Evolutionary conservation across 2,329 filamentous ascomycete species (phyloP).

Genomic region (Pochonia chlamydosporia): DNA sequence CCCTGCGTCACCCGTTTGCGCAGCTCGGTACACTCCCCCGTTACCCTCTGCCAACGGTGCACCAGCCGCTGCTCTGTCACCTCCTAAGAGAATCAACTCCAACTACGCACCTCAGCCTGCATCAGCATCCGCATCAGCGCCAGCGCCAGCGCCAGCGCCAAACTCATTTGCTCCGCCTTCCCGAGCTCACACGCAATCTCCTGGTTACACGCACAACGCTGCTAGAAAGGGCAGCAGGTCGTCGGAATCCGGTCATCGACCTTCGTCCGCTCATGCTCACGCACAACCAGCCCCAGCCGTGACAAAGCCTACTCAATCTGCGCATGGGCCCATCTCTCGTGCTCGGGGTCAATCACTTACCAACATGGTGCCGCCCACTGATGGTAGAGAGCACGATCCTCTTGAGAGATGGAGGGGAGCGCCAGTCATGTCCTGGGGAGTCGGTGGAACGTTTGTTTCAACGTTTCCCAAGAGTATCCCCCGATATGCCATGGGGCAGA

Average conservation of each 20-base stretch:
- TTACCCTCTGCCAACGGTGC: conserved; percentile 31
- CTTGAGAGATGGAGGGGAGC: conserved; percentile 86
- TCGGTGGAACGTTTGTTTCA: conserved; percentile 75
- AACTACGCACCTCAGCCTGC: conserved; percentile 42
- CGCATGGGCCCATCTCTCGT: conserved; percentile 29
- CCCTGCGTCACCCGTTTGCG: conserved; percentile 25
- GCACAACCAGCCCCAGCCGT: conserved; percentile 32
- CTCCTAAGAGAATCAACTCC: conserved; percentile 48
- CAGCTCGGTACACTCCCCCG: conserved; percentile 43
- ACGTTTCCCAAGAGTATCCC: conserved; percentile 87
- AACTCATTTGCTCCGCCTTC: conserved; percentile 47
- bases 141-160: conserved; percentile 23
- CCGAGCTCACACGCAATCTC: conserved; percentile 58
- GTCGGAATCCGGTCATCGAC: conserved; percentile 43
- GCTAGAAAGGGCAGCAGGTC: conserved; percentile 22
- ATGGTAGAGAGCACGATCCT: conserved; percentile 66
- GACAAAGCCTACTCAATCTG: conserved; percentile 18
- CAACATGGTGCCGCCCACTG: conserved; percentile 56
- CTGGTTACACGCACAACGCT: conserved; percentile 38
- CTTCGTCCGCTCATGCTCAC: conserved; percentile 48
- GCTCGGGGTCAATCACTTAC: conserved; percentile 48
- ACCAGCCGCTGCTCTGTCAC: conserved; percentile 41
- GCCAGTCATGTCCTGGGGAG: conserved; percentile 82
- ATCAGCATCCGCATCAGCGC: too few species aligned
- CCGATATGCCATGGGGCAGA: conserved; percentile 71